Evolutionary conservation across 495 filamentous ascomycete genomes (phyloP).

Genomic region (Neurospora sp.): DNA sequence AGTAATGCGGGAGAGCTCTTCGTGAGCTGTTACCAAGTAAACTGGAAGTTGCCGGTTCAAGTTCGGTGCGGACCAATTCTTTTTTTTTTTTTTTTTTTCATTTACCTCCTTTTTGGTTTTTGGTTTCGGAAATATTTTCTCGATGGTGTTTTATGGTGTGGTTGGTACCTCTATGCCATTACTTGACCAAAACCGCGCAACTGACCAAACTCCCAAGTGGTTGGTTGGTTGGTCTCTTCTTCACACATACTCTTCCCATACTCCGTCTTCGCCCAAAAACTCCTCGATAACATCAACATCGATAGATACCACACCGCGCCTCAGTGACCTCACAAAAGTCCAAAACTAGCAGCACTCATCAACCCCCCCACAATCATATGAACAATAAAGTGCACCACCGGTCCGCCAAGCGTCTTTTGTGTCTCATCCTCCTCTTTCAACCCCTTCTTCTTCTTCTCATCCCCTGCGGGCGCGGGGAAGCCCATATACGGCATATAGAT

Average conservation of each 20-base stretch:
- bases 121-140: too few species aligned
- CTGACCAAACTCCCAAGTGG: background rate
- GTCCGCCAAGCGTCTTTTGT: conserved; percentile 17
- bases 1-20: background rate
- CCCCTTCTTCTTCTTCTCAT: background rate
- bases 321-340: background rate
- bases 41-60: background rate
- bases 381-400: conserved; percentile 17
- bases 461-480: background rate
- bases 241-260: background rate
- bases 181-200: background rate
- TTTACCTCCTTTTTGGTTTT: too few species aligned
- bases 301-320: background rate
- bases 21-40: background rate
- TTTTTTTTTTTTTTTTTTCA: too few species aligned
- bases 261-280: too few species aligned
- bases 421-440: background rate
- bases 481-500: background rate
- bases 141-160: too few species aligned
- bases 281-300: background rate
- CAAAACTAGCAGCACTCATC: background rate
- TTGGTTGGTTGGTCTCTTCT: too few species aligned
- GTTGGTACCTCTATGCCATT: background rate
- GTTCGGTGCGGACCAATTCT: background rate
- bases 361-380: conserved; percentile 16